Base-by-base conservation (phyloP, 108 stramenopile species). In the Schizochytrium sp. region DNA sequence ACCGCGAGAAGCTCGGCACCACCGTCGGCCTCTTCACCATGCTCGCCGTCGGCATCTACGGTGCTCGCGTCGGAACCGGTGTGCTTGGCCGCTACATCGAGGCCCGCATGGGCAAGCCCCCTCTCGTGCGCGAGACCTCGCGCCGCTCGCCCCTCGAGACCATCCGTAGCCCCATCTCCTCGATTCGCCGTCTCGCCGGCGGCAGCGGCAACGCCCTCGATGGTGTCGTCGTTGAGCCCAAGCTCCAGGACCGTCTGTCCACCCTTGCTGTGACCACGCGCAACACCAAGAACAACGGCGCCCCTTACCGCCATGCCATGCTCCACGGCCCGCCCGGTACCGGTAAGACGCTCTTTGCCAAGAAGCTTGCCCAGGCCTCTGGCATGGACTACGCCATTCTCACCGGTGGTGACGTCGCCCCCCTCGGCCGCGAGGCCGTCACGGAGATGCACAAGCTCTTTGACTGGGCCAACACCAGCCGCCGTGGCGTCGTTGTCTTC, bases 341-440 rank as follows among this genome's bases (percentile, higher is more conserved):
- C n/a, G 95, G 95, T 0, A 96, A 96, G 90, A 96, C 95, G 10
- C 59, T 95, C 60, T 92, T 94, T 28, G 95, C 95, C 19, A 91
- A 94, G 63, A 92, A 91, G 63, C 76, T 96, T 5, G 95, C 95
- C 44, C 55, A 89, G 47, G 58, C 87, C 63, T 94, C 93, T 71
- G 96, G 95, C 41, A 93, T 96, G 87, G 96, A 96, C 88, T 97
- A 94, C 87, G 96, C 96, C 14, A 63, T 97, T n/a, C 95, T 96
- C 95, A 92, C 93, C 63, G 96, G 96, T 5, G 96, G 96, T 47
- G 96, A 97, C 83, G 94, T 97, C 21, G 96, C 95, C 44, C 95
- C 96, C 0, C 91, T 97, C 48, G 96, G 95, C n/a, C 72, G 90
- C 28, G 95, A 96, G 83, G 96, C 95, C 5, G 96, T 96, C 45